A percentile compares a stretch with the other conserved stretches of the same genome.
Conservation (phyloP, 1,284 basidiomycete genomes). For the Fomitopsis betulina region DNA sequence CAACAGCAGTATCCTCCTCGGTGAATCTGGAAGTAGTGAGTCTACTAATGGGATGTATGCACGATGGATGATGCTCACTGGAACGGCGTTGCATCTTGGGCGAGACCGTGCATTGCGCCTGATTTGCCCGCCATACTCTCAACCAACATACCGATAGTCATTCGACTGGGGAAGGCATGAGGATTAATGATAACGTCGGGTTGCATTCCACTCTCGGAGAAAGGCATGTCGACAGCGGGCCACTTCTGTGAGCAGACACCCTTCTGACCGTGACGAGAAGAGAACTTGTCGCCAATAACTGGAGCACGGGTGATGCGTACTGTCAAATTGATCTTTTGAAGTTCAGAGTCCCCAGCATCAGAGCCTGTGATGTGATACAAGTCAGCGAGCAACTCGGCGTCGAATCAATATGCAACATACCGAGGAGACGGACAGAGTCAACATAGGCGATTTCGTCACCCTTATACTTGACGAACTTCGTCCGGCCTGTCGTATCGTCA, state of each 20-base stretch:
- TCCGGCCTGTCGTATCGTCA: slow-evolving; percentile 83
- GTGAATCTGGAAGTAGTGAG: slow-evolving; percentile 64
- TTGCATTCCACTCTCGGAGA: slow-evolving; percentile 98
- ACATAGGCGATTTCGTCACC: slow-evolving; percentile 92
- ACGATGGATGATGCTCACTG: slow-evolving; percentile 49
- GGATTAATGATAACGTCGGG: slow-evolving; percentile 99
- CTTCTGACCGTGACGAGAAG: slow-evolving; percentile 98
- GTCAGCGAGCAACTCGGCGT: not conserved
- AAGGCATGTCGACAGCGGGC: slow-evolving; percentile 98
- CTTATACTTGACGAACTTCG: slow-evolving; percentile 93
- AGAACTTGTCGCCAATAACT: slow-evolving; percentile 99
- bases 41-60: not conserved
- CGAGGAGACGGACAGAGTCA: slow-evolving; percentile 90
- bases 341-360: slow-evolving; percentile 83
- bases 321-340: slow-evolving; percentile 93
- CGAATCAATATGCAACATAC: slow-evolving; percentile 34
- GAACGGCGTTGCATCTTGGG: slow-evolving; percentile 98
- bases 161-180: slow-evolving; percentile 98
- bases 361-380: slow-evolving; percentile 46
- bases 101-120: slow-evolving; percentile 96
- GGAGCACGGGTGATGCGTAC: slow-evolving; percentile 93
- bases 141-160: slow-evolving; percentile 99
- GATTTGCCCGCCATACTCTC: slow-evolving; percentile 99
- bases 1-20: slow-evolving; percentile 92
- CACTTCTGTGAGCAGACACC: slow-evolving; percentile 99